phyloP scores from a whole-genome alignment of 345 rosid genomes.

The Dimocarpus longan region DNA sequence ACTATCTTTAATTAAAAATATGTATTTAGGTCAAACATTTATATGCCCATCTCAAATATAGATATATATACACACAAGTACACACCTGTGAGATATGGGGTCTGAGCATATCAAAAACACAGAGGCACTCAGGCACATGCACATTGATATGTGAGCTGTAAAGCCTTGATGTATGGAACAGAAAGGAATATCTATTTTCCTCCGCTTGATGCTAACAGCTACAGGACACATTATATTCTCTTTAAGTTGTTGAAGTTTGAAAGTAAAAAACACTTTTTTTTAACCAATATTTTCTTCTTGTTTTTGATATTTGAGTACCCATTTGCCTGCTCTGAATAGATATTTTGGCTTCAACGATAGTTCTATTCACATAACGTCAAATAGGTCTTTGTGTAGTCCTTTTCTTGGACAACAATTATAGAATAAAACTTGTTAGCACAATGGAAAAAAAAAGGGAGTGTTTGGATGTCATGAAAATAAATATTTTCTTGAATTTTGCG shows the following conservation, averaged over 20 bases:
- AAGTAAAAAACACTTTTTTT: neutral
- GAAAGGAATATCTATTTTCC: slow-evolving; percentile 5
- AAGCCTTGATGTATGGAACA: slow-evolving; percentile 17
- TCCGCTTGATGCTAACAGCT: slow-evolving; percentile 11
- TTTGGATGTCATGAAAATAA: slow-evolving; percentile 4
- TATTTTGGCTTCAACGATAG: neutral
- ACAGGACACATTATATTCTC: slow-evolving; percentile 7
- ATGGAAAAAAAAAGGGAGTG: neutral
- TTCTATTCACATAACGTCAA: neutral
- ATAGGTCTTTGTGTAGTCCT: slow-evolving; percentile 23
- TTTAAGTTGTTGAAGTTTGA: neutral
- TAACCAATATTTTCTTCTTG: neutral
- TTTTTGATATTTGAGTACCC: neutral
- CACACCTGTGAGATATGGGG: neutral
- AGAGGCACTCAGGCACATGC: slow-evolving; percentile 9
- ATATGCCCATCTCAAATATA: neutral
- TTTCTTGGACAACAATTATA: slow-evolving; percentile 7
- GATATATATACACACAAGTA: neutral
- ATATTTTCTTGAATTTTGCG: slow-evolving; percentile 12
- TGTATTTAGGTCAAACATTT: neutral
- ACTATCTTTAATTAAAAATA: neutral
- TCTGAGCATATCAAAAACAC: slow-evolving; percentile 7
- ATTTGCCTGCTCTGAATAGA: neutral
- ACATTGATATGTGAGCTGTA: slow-evolving; percentile 18
- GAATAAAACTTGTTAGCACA: neutral